A percentile compares a stretch with the other conserved stretches of the same genome.
phyloP scores from a whole-genome alignment of 306 rosid species.

The Dryas alaskensis region DNA sequence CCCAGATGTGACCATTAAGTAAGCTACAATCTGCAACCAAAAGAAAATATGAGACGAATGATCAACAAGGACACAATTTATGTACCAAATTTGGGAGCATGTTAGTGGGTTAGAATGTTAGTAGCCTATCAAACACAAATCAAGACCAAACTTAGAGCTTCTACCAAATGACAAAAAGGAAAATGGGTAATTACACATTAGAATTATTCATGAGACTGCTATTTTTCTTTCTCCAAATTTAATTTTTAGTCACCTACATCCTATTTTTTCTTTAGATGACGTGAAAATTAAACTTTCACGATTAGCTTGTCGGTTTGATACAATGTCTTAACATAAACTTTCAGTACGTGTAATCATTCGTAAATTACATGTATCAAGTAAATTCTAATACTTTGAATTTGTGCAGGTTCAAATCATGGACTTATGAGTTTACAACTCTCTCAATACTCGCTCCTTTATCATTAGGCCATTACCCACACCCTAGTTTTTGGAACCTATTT shows the following conservation, averaged over 20 bases:
- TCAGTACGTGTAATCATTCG: too few relatives aligned
- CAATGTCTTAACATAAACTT: too few relatives aligned
- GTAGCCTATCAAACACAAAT: background rate
- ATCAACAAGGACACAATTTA: background rate
- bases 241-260: background rate
- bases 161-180: background rate
- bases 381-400: too few relatives aligned
- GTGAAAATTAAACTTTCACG: too few relatives aligned
- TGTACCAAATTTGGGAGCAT: background rate
- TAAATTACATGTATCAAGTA: too few relatives aligned
- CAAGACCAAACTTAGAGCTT: background rate
- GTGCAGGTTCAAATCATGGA: too few relatives aligned
- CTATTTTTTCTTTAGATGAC: background rate
- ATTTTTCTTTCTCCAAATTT: background rate
- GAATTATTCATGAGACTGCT: background rate
- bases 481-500: too few relatives aligned
- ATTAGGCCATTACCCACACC: too few relatives aligned
- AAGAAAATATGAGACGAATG: background rate
- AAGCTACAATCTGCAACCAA: slow-evolving; percentile 58
- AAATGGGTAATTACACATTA: background rate
- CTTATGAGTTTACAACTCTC: too few relatives aligned
- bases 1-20: slow-evolving; percentile 61
- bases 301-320: too few relatives aligned
- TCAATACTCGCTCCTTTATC: too few relatives aligned
- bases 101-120: background rate